Evolutionary conservation across 73 alveolate species (phyloP).

Genomic region (Diophrys sp.): DNA sequence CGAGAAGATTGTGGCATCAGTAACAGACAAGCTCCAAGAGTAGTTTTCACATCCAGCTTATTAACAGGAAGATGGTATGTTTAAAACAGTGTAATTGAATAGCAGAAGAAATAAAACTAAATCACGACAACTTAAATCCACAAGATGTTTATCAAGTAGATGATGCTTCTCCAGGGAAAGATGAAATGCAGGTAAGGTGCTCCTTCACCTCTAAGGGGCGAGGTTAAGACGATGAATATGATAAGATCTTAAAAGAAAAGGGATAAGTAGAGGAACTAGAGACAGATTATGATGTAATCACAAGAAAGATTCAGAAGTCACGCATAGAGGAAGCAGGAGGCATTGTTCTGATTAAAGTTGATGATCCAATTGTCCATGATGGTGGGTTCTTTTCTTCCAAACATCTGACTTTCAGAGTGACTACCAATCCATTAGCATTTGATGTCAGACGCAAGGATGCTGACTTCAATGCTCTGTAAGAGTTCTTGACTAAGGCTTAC

Average conservation of each 20-base stretch:
- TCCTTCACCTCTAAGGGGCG: no score
- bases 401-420: conserved; percentile 9
- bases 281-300: not conserved
- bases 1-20: not conserved
- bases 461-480: conserved; percentile 19
- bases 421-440: conserved; percentile 15
- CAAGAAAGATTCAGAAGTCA: not conserved
- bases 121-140: not conserved
- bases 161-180: no score
- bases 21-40: no score
- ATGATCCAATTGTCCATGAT: conserved; percentile 12
- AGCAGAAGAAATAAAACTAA: not conserved
- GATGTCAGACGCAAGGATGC: conserved; percentile 13
- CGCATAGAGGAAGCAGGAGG: not conserved
- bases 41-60: not conserved
- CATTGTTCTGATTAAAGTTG: not conserved
- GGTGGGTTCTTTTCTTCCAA: conserved; percentile 22
- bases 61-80: not conserved
- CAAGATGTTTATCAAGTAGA: no score
- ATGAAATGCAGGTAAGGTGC: no score
- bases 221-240: no score
- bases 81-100: not conserved
- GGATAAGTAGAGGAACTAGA: no score
- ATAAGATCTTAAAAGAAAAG: no score
- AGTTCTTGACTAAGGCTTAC: conserved; percentile 12